Base-by-base conservation (phyloP, 192 early-diverging fungal genomes). In the Coemansia guatemalensis region DNA sequence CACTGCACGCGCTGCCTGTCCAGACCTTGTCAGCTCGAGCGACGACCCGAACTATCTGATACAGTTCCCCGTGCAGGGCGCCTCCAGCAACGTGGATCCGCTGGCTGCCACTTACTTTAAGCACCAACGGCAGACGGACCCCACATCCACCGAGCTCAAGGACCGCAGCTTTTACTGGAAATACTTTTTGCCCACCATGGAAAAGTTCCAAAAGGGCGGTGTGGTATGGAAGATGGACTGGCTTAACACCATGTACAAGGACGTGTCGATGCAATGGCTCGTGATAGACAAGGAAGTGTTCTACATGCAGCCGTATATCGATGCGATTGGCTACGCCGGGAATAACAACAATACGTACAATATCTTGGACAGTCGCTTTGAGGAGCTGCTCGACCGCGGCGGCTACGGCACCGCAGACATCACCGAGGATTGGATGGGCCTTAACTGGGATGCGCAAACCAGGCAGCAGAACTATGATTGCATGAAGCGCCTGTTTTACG, bases 401-500 rank as follows among this genome's bases (percentile, higher is more conserved):
- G 75, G 75, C 27, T 78, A 68, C 86, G 57, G 86, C 80, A 35
- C 72, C 54, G 56, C 83, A 80, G 75, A 78, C 18, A 72, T 78
- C 20, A 72, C 75, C 7, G 25, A 55, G 39, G 27, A 64, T 62
- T 67, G 89, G 78, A 44, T 58, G 20, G 67, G 63, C 5, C 55
- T 85, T 78, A 41, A 67, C 61, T 57, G 69, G 74, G 56, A 66
- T 48, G 26, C 59, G 0, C 14, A n/a, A 0, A 71, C 69, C 2
- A 44, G 58, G 22, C 21, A 68, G 67, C 26, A 74, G 82, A 71
- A 64, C 62, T 51, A 84, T 71, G 78, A 88, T 39, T 98, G 96
- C 81, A 83, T 98, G 41, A 85, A 96, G 48, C 84, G 82, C 27
- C 73, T 90, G 22, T 98, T 96, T 66, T 95, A 92, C 55, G 76